Evolutionary conservation across 2,329 filamentous ascomycete genomes (phyloP).

Genomic region (Trichoderma hamatum): DNA sequence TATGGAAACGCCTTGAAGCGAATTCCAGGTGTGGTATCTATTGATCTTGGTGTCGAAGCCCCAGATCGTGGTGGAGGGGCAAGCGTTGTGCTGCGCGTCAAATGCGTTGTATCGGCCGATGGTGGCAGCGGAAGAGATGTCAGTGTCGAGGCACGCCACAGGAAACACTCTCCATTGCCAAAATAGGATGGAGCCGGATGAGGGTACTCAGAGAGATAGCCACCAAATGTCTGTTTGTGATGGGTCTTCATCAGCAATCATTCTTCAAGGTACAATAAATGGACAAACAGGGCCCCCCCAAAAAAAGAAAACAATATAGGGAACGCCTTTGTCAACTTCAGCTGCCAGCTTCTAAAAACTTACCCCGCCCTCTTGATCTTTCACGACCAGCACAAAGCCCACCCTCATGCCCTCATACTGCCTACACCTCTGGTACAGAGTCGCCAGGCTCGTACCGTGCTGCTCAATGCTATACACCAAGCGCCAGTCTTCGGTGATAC

Average conservation of each 20-base stretch:
- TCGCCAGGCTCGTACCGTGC: slow-evolving; percentile 84
- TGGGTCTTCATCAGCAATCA: not conserved
- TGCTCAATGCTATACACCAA: slow-evolving; percentile 89
- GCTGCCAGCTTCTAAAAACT: slow-evolving; percentile 40
- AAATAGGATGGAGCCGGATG: slow-evolving; percentile 84
- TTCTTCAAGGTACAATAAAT: not conserved
- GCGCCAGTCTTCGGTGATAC: slow-evolving; percentile 84
- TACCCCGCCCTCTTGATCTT: slow-evolving; percentile 75
- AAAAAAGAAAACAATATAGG: not conserved
- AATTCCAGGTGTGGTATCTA: slow-evolving; percentile 51
- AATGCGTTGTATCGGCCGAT: slow-evolving; percentile 54
- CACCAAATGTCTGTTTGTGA: slow-evolving; percentile 72
- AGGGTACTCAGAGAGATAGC: slow-evolving; percentile 88
- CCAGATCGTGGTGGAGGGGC: slow-evolving; percentile 36
- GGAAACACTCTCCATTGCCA: slow-evolving; percentile 92
- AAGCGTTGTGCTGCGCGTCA: slow-evolving; percentile 47
- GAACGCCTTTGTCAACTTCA: not conserved
- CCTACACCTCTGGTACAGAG: slow-evolving; percentile 80
- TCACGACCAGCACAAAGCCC: slow-evolving; percentile 87
- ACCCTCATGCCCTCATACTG: slow-evolving; percentile 69
- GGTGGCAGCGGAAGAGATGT: slow-evolving; percentile 57
- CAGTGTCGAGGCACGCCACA: slow-evolving; percentile 63
- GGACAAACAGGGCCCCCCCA: too few relatives aligned
- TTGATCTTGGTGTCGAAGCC: slow-evolving; percentile 55
- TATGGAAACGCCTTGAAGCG: slow-evolving; percentile 98